phyloP scores from a whole-genome alignment of 208 protist species.

The Trypanosoma theileri region DNA sequence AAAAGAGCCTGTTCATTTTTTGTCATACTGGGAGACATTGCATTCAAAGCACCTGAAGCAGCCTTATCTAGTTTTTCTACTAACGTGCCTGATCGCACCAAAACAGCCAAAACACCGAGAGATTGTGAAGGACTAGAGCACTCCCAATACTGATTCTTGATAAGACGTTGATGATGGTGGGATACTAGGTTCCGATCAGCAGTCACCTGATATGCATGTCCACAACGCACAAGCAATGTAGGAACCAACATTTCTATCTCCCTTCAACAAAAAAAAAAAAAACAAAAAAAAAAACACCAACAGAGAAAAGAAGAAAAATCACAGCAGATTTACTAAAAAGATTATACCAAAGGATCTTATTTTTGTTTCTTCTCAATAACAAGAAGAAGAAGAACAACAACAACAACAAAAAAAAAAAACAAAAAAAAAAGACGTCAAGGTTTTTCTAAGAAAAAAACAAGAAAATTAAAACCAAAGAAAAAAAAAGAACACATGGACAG shows the following conservation, averaged over 20 bases:
- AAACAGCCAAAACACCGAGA: slow-evolving; percentile 48
- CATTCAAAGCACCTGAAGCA: slow-evolving; percentile 36
- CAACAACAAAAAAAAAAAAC: no score
- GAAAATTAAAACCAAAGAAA: slow-evolving; percentile 4
- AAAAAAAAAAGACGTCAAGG: no score
- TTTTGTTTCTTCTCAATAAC: no score
- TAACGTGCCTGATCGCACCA: slow-evolving; percentile 52
- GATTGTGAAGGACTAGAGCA: slow-evolving; percentile 66
- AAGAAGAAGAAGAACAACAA: no score
- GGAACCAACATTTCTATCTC: slow-evolving; percentile 19
- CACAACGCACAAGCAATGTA: slow-evolving; percentile 1
- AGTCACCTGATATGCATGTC: slow-evolving; percentile 13
- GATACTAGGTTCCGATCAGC: slow-evolving; percentile 32
- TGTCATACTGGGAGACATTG: slow-evolving; percentile 65
- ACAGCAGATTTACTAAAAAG: not conserved
- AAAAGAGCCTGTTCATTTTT: slow-evolving; percentile 44
- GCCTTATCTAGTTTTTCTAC: slow-evolving; percentile 53
- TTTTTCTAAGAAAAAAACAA: slow-evolving; percentile 4
- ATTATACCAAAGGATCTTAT: not conserved
- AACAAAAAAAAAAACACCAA: slow-evolving; percentile 6
- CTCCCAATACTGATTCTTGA: slow-evolving; percentile 54
- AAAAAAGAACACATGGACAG: slow-evolving; percentile 30
- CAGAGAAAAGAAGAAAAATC: not conserved
- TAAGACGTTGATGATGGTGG: slow-evolving; percentile 37
- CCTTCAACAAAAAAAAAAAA: not conserved